Conservation (phyloP, 352 stramenopile genomes). For the Blastocystis sp. region DNA sequence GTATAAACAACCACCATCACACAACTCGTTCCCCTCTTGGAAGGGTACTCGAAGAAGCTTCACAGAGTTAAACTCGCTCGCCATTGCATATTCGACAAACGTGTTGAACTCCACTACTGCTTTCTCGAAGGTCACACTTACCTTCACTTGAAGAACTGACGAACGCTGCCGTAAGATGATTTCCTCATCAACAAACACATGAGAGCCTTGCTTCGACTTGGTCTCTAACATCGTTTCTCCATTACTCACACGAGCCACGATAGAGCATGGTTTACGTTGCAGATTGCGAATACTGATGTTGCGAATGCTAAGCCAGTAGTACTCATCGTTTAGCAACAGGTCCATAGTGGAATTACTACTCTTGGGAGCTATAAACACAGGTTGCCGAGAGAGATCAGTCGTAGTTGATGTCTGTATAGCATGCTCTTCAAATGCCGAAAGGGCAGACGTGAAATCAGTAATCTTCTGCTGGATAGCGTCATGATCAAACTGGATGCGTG, state of each 20-base stretch:
- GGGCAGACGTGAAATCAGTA: not conserved
- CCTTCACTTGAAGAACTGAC: not conserved
- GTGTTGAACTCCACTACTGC: not conserved
- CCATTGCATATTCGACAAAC: not conserved
- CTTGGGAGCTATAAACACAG: not conserved
- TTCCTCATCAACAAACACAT: conserved; percentile 5
- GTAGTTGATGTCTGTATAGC: not conserved
- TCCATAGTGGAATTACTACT: not conserved
- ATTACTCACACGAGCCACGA: not conserved
- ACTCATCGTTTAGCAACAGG: conserved; percentile 39
- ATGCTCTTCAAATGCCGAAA: not conserved
- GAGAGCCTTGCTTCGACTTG: not conserved
- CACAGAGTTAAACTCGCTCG: not conserved
- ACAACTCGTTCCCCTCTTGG: not conserved
- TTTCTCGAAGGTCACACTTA: conserved; percentile 19
- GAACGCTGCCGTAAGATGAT: not conserved
- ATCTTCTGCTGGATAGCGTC: not conserved
- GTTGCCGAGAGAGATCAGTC: not conserved
- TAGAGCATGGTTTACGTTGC: not conserved
- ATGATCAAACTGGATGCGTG: not conserved
- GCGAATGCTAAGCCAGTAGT: not conserved
- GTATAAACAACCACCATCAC: not conserved
- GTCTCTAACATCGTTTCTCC: not conserved
- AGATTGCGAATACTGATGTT: not conserved
- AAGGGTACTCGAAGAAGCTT: not conserved